Evolutionary conservation across 2,329 filamentous ascomycete genomes (phyloP), one percentile per base, ranked within the genome.

Genomic region (Colletotrichum truncatum): DNA sequence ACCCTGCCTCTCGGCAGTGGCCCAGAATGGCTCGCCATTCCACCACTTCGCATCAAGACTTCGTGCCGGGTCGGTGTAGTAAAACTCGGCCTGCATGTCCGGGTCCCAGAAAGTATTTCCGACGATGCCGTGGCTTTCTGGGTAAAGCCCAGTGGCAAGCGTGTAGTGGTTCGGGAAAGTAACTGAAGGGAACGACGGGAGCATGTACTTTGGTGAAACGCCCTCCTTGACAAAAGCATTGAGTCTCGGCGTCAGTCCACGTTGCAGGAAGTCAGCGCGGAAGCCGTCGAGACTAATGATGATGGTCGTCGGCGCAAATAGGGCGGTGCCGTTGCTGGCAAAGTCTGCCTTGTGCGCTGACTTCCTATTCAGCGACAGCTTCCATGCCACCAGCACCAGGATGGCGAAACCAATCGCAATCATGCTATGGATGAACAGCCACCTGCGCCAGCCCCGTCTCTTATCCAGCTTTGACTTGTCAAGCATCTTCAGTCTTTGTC

Each of bases 161-260:
- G 95, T 98, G 77, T 95, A 98, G 77, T 98, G 96, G 72, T 98
- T 95, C 11, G 96, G 96, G 72, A 99, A 99, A 0, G 96, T 99
- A 46, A 99, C 93, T 21, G 93, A 97, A 0, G 96, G 96, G 70
- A 99, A 99, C 38, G 93, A 97, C 0, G 96, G 96, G 6, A 89
- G 85, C 94, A 99, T 98, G 78, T 95, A 98, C 69, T 89, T 86
- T 3, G 96, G 95, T 6, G 94, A 97, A 10, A 98, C 89, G 28
- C 96, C 96, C 69, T 93, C 89, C 66, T 88, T 86, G 67, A 97
- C 84, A 69, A 99, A 91, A 2, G 89, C 85, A 70, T 89, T 93
- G 8, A 99, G 82, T 2, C 91, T 89, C 1, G 95, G 96, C 1
- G 95, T 98, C 30, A 98, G 80, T 1, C 90, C 91, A 12, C 94